phyloP scores from a whole-genome alignment of 1,284 basidiomycete genomes.

The Kwoniella shivajii region DNA sequence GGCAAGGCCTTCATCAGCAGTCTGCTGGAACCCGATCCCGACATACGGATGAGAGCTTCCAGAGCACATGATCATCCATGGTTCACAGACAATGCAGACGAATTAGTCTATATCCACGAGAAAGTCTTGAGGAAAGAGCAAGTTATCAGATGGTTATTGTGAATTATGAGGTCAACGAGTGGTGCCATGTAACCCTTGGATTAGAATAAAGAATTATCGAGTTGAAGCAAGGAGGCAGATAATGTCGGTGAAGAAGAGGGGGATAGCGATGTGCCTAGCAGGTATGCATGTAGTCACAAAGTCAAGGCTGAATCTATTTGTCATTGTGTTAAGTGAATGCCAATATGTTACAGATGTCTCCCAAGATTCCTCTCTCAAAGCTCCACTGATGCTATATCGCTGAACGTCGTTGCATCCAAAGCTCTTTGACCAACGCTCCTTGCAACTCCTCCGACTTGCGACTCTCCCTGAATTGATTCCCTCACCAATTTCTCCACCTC shows the following conservation, averaged over 20 bases:
- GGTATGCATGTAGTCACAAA: too few relatives aligned
- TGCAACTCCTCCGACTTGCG: neutral
- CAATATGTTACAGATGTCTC: too few relatives aligned
- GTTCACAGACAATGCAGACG: neutral
- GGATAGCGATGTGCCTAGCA: too few relatives aligned
- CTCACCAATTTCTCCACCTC: neutral
- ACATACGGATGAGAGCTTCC: neutral
- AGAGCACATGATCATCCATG: neutral
- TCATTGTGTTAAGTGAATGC: too few relatives aligned
- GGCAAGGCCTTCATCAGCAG: neutral
- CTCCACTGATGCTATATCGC: neutral
- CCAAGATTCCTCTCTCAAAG: too few relatives aligned
- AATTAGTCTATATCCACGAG: neutral
- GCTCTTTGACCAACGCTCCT: neutral
- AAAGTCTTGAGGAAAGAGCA: slow-evolving; percentile 2
- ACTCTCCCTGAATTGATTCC: neutral
- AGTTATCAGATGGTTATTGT: neutral
- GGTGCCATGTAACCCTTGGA: neutral
- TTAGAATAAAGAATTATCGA: neutral
- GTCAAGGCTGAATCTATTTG: too few relatives aligned
- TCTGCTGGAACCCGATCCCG: neutral
- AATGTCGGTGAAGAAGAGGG: too few relatives aligned
- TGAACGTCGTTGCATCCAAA: neutral
- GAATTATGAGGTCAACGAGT: neutral
- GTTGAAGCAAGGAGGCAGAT: too few relatives aligned